Evolutionary conservation across 202 grass and related monocot species (phyloP).

Genomic region (Saccharum hybrid): DNA sequence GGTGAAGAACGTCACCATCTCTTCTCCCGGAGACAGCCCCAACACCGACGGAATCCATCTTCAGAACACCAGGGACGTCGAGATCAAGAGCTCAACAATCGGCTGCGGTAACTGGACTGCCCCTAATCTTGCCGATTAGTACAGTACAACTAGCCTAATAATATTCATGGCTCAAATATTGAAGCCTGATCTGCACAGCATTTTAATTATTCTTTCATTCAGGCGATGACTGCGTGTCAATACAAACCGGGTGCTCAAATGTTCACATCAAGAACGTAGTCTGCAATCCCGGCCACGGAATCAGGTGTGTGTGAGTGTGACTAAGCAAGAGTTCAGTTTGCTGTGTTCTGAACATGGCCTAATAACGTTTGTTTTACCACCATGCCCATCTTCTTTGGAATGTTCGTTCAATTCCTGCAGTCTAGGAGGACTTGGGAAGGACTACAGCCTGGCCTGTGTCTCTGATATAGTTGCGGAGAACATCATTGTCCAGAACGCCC

Average conservation of each 20-base stretch:
- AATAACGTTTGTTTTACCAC: not conserved
- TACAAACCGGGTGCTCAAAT: slow-evolving; percentile 80
- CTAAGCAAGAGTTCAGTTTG: not conserved
- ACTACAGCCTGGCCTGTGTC: slow-evolving; percentile 67
- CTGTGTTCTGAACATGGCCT: not conserved
- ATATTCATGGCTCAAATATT: not conserved
- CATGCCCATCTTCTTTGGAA: not conserved
- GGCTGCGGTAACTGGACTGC: slow-evolving; percentile 55
- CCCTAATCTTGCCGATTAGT: not conserved
- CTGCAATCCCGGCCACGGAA: slow-evolving; percentile 78
- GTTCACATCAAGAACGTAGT: slow-evolving; percentile 64
- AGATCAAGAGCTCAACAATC: slow-evolving; percentile 68
- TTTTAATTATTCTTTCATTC: not conserved
- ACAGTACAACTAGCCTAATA: not conserved
- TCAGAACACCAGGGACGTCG: slow-evolving; percentile 69
- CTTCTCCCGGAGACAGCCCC: slow-evolving; percentile 54
- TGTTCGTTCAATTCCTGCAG: slow-evolving; percentile 27
- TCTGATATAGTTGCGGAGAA: slow-evolving; percentile 65
- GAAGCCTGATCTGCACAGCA: not conserved
- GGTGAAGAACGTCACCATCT: slow-evolving; percentile 74
- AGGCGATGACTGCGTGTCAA: slow-evolving; percentile 84
- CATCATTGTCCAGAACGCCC: slow-evolving; percentile 64
- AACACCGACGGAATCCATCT: slow-evolving; percentile 87
- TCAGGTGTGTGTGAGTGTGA: slow-evolving; percentile 46
- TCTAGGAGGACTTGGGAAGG: slow-evolving; percentile 72